phyloP scores from a whole-genome alignment of 2,329 filamentous ascomycete genomes.

The Immersiporthe knoxdaviesiana region DNA sequence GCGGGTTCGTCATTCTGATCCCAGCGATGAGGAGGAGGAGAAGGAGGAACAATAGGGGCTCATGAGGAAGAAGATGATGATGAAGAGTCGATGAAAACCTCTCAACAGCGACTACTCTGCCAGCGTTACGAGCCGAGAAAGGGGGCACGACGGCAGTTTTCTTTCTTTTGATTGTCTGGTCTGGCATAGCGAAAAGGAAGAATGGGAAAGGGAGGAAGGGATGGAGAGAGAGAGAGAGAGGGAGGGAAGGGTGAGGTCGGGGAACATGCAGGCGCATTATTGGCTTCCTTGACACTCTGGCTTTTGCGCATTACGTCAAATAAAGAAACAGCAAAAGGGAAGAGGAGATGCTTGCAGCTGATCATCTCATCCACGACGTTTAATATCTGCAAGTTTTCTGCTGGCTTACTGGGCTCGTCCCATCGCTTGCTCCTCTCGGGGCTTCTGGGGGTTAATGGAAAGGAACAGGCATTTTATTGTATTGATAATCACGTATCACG shows the following conservation, averaged over 20 bases:
- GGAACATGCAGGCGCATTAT: not conserved
- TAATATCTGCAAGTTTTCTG: not conserved
- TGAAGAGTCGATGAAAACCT: not conserved
- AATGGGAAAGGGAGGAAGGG: not conserved
- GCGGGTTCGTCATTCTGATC: slow-evolving; percentile 16
- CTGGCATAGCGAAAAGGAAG: slow-evolving; percentile 16
- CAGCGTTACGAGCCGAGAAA: not conserved
- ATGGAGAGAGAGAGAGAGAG: no score
- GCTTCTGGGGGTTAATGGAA: not conserved
- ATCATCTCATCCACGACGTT: not conserved
- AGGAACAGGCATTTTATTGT: not conserved
- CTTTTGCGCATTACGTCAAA: not conserved
- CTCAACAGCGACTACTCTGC: not conserved
- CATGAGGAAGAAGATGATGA: not conserved
- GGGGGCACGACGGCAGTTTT: not conserved
- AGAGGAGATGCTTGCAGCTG: not conserved
- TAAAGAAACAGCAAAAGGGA: not conserved
- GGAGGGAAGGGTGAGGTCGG: not conserved
- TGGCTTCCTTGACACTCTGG: not conserved
- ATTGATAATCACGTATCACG: not conserved
- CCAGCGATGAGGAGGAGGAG: no score
- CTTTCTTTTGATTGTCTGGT: slow-evolving; percentile 12
- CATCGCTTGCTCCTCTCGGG: not conserved
- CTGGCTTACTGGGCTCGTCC: not conserved
- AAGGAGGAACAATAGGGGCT: not conserved